A percentile compares a stretch with the other conserved stretches of the same genome.
These are phyloP conservation scores for Dimargaris xerosporica DNA, from an alignment of 192 early-diverging fungal species.

Conservation along the genomic window DNA sequence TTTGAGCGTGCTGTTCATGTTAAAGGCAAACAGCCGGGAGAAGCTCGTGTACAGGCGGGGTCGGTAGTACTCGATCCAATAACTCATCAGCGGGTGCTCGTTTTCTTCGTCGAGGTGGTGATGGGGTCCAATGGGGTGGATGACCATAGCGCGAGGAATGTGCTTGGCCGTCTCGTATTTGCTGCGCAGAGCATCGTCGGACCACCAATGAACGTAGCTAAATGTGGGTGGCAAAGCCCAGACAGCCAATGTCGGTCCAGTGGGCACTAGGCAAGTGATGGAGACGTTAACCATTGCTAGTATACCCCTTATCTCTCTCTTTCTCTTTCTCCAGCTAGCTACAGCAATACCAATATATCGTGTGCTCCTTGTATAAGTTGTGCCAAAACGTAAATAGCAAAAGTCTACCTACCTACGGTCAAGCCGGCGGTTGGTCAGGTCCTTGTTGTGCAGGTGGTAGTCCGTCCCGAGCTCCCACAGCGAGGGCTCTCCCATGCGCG, in stretches of 20 bases:
- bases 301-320: no score
- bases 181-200: neutral
- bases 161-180: constrained; percentile 1
- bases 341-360: no score
- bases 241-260: no score
- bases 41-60: constrained; percentile 64
- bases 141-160: neutral
- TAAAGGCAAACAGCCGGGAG: constrained; percentile 61
- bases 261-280: no score
- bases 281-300: no score
- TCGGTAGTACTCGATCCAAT: constrained; percentile 80
- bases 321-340: no score
- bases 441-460: constrained; percentile 60
- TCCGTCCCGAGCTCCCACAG: constrained; percentile 70
- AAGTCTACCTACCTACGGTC: constrained; percentile 29
- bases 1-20: constrained; percentile 68
- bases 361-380: no score
- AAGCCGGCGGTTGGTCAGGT: constrained; percentile 26
- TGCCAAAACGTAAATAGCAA: neutral
- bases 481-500: constrained; percentile 30
- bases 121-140: neutral
- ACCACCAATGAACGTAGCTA: constrained; percentile 18
- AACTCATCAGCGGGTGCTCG: constrained; percentile 30
- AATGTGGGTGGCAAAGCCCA: neutral
- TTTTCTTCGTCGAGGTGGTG: constrained; percentile 17